These are phyloP conservation scores for Davidsoniella virescens DNA, from an alignment of 2,329 filamentous ascomycete genomes.

Conservation along the genomic window DNA sequence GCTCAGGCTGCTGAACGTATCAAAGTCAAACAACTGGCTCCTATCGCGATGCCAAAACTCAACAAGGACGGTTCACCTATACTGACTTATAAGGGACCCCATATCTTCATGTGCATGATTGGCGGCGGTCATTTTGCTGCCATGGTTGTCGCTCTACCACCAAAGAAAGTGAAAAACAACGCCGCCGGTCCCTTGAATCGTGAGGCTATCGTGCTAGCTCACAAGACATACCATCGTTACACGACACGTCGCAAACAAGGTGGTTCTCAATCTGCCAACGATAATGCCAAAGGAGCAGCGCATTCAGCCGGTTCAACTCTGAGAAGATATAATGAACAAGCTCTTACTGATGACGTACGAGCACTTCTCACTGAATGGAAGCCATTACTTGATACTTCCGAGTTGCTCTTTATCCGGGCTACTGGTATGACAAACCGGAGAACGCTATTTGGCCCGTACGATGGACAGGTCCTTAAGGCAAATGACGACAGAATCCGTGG, in stretches of 20 bases:
- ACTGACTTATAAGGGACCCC: slow-evolving; percentile 51
- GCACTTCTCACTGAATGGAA: slow-evolving; percentile 73
- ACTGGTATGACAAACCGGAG: slow-evolving; percentile 73
- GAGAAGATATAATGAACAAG: slow-evolving; percentile 86
- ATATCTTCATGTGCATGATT: slow-evolving; percentile 97
- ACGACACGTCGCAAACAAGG: slow-evolving; percentile 93
- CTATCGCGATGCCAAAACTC: slow-evolving; percentile 36
- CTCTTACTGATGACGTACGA: slow-evolving; percentile 75
- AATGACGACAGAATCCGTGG: slow-evolving; percentile 69
- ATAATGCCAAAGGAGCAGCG: slow-evolving; percentile 82
- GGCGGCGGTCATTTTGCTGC: slow-evolving; percentile 94
- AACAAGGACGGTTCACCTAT: slow-evolving; percentile 41
- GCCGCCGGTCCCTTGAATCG: slow-evolving; percentile 57
- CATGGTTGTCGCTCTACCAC: slow-evolving; percentile 82
- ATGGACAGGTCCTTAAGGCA: slow-evolving; percentile 64
- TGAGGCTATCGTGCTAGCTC: slow-evolving; percentile 74
- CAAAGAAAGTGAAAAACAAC: slow-evolving; percentile 54
- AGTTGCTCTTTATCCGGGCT: slow-evolving; percentile 77
- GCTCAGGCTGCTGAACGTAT: slow-evolving; percentile 49
- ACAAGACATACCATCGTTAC: slow-evolving; percentile 96
- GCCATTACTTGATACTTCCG: slow-evolving; percentile 62
- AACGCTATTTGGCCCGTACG: slow-evolving; percentile 81
- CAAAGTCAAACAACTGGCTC: slow-evolving; percentile 58
- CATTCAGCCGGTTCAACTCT: slow-evolving; percentile 85
- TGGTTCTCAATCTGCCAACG: slow-evolving; percentile 84